Evolutionary conservation across 192 early-diverging fungal species (phyloP), one percentile per base, ranked within the genome.

Genomic region (Coemansia furcata): DNA sequence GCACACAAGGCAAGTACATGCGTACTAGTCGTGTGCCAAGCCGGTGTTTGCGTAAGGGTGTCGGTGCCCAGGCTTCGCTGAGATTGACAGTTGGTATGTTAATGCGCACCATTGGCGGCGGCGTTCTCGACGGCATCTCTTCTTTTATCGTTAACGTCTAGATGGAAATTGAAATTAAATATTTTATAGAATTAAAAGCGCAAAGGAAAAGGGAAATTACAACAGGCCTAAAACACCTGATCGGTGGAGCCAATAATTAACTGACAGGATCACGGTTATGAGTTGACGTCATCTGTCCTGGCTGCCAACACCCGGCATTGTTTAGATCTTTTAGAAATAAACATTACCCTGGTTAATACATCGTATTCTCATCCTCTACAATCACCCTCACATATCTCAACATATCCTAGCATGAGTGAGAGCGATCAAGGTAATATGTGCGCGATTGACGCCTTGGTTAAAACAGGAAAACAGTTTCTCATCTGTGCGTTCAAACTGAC

Each of bases 51-150:
- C 80, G 80, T 46, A 82, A 52, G 37, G 80, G 80, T 33, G 80
- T 66, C 21, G 80, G 72, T 42, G 80, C 37, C 80, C 80, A 82
- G 0, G 68, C 54, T 19, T 82, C 80, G 66, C 72, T 69, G 60
- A 82, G 62, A 62, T 76, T 82, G 17, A 82, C 75, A 21, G 80
- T 82, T 38, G 80, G 80, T 42, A 82, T 82, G 74, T 82, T 82
- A 62, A 82, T 82, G 49, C 80, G 80, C 57, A 82, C 80, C 64
- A 65, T 63, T 11, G 78, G 67, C 60, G 73, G 71, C 67, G 78
- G 70, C n/a, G 72, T 68, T 63, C 69, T 67, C 60, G 78, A 72
- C 32, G 66, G 76, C 76, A 77, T 77, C 63, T 62, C 47, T 36
- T 50, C 30, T 71, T 35, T 21, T 47, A 21, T 47, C 44, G 44